Base-by-base conservation (phyloP, 495 filamentous ascomycete species). In the Peziza echinospora region DNA sequence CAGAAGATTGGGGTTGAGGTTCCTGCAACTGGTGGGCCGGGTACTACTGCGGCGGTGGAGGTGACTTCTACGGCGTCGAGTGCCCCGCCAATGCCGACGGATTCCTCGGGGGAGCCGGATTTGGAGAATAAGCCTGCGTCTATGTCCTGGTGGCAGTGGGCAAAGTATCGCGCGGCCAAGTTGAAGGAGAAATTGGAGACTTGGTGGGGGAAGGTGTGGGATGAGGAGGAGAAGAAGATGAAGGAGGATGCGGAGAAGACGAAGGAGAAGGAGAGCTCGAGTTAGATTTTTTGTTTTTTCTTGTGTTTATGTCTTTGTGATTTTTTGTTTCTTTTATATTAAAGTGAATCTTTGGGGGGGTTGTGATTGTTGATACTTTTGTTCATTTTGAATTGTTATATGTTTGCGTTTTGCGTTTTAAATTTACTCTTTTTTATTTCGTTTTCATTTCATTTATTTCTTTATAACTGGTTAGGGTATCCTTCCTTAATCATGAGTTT, bases 161-260 rank as follows among this genome's bases (percentile, higher is more conserved):
- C 52, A 5, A 53, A 51, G 48, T 47, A 45, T 44, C 56, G 54
- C 25, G 53, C 54, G 9, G 45, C 57, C 26, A 54, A 51, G 13
- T 24, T 60, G 45, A 60, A 47, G 49, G 49, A 52, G 9, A 49
- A 55, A 21, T 25, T 60, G 28, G 47, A 60, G 44, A 51, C 54
- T 11, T 60, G 57, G 54, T 57, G 57, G 51, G 48, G 44, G 6
- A 48, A 46, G 0, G 47, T 60, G 21, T 60, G 51, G 50, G 41
- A 13, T 22, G 53, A 51, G 26, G 45, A 30, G 23, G 39, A 21
- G 16, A 40, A 45, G 11, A 25, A 46, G n/a, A 25, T 7, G 22
- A 34, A 37, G 1, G 1, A 10, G 24, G 19, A 16, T 22, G 19
- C 16, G 24, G 5, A n/a, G 13, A 44, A 5, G 24, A n/a, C n/a